phyloP scores from a whole-genome alignment of 331 rosid genomes.

The Acacia pycnantha region DNA sequence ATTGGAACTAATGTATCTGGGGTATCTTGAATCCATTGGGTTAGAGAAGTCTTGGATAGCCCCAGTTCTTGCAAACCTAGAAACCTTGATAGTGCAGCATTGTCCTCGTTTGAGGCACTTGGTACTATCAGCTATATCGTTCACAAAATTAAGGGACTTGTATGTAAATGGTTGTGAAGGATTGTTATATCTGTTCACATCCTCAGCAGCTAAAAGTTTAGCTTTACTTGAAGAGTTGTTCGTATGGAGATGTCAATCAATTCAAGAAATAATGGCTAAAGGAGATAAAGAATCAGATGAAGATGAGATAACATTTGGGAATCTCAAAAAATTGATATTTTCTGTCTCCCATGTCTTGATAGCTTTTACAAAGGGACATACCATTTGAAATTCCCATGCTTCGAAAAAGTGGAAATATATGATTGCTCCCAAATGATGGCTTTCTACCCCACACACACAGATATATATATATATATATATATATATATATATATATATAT shows the following conservation, averaged over 20 bases:
- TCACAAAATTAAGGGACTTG: not conserved
- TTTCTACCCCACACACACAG: not conserved
- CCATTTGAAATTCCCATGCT: not conserved
- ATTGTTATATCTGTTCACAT: not conserved
- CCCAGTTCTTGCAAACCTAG: not conserved
- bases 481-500: too few relatives aligned
- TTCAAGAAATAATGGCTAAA: conserved; percentile 5
- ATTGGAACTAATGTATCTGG: not conserved
- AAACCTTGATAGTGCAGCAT: not conserved
- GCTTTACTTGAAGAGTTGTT: not conserved
- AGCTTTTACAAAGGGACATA: not conserved
- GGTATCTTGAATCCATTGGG: conserved; percentile 1
- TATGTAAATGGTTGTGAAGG: rapidly evolving
- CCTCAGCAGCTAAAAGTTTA: conserved; percentile 15
- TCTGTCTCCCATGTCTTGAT: too few relatives aligned
- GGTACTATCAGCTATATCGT: not conserved
- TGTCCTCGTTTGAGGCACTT: not conserved
- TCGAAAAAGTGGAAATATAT: too few relatives aligned
- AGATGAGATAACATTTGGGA: not conserved
- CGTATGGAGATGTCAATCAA: not conserved
- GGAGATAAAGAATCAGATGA: not conserved
- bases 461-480: too few relatives aligned
- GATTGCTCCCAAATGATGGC: too few relatives aligned
- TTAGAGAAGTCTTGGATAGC: conserved; percentile 18
- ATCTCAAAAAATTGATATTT: not conserved